Evolutionary conservation across 73 alveolate species (phyloP).

Genomic region (Paramecium octaurelia): DNA sequence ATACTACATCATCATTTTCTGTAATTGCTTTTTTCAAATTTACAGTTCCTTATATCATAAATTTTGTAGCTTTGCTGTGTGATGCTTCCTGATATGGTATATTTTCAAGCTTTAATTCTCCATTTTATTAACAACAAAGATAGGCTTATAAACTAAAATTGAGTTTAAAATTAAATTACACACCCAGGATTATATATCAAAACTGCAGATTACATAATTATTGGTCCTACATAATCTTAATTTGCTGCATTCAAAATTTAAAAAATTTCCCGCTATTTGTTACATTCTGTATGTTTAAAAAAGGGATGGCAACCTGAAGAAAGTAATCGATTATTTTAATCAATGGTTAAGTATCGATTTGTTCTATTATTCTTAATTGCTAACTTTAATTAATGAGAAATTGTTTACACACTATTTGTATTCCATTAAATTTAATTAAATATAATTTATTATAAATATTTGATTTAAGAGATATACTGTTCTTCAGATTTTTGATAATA

Average conservation of each 20-base stretch:
- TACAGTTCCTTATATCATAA: not conserved
- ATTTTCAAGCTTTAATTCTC: slow-evolving; percentile 23
- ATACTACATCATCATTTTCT: slow-evolving; percentile 68
- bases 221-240: not conserved
- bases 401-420: not conserved
- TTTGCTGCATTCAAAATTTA: slow-evolving; percentile 18
- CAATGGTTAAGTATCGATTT: not conserved
- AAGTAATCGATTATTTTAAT: not conserved
- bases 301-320: slow-evolving; percentile 20
- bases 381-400: not conserved
- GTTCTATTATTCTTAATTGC: slow-evolving; percentile 17
- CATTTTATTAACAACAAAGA: slow-evolving; percentile 26
- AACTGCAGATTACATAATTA: slow-evolving; percentile 24
- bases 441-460: not conserved
- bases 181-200: slow-evolving; percentile 17
- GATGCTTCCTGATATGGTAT: not conserved
- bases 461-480: not conserved
- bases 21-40: slow-evolving; percentile 32
- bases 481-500: not conserved
- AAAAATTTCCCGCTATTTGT: slow-evolving; percentile 11
- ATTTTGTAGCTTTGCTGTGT: slow-evolving; percentile 16
- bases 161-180: not conserved
- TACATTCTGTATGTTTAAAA: slow-evolving; percentile 20
- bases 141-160: not conserved
- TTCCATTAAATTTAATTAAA: not conserved